phyloP scores from a whole-genome alignment of 352 stramenopile genomes.

The Phytophthora palmivora region DNA sequence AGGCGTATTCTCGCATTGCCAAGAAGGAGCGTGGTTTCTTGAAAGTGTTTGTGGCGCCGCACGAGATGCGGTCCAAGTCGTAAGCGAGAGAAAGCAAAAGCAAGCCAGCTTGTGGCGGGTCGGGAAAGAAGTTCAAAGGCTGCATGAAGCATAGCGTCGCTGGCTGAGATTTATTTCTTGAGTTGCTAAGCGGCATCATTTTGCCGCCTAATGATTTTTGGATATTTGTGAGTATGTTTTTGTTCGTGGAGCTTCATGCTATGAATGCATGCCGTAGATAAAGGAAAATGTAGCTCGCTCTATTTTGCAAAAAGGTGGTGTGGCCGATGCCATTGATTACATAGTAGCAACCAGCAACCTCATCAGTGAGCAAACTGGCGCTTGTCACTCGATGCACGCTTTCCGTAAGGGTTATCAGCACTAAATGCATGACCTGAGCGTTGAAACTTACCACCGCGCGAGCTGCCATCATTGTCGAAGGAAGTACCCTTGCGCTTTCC shows the following conservation, averaged over 20 bases:
- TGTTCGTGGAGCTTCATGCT: too few relatives aligned
- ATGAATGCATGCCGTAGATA: too few relatives aligned
- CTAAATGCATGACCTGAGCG: constrained; percentile 96
- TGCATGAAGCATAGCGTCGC: too few relatives aligned
- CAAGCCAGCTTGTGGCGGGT: too few relatives aligned
- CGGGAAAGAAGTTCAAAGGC: too few relatives aligned
- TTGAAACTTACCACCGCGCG: constrained; percentile 65
- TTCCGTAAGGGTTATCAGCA: constrained; percentile 98
- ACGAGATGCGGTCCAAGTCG: constrained; percentile 45
- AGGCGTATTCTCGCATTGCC: constrained; percentile 56
- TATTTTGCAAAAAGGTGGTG: constrained; percentile 40
- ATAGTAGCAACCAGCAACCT: constrained; percentile 29
- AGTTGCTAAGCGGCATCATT: not conserved
- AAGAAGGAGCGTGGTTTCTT: constrained; percentile 68
- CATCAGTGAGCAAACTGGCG: constrained; percentile 92
- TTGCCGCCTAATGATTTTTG: constrained; percentile 6
- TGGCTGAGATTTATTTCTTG: constrained; percentile 1
- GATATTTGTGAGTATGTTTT: too few relatives aligned
- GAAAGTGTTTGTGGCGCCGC: constrained; percentile 67
- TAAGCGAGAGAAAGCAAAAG: constrained; percentile 16
- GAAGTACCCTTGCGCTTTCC: constrained; percentile 76
- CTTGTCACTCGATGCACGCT: constrained; percentile 88
- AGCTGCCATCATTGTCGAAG: constrained; percentile 56
- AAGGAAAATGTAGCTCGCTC: constrained; percentile 17
- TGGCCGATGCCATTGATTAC: constrained; percentile 32